Conservation (phyloP, 305 asterid species). For the Fraxinus greggii region DNA sequence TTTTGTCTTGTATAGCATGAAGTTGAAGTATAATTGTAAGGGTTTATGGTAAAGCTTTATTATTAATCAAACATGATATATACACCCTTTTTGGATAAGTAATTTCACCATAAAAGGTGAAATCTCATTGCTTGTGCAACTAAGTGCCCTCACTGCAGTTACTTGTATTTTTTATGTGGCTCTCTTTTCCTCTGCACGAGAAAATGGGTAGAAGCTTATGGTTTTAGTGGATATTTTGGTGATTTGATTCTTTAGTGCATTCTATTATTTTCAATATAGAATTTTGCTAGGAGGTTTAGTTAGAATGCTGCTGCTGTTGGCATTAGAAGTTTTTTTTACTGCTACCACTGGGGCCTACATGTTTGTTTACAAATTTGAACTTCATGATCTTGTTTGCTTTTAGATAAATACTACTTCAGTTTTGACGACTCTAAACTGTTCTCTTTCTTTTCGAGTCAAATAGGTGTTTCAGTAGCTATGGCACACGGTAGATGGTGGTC, state of each 20-base stretch:
- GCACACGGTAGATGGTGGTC: slow-evolving; percentile 10
- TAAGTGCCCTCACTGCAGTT: neutral
- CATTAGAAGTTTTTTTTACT: neutral
- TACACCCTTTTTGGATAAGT: slow-evolving; percentile 10
- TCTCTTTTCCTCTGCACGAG: neutral
- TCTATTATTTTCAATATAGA: neutral
- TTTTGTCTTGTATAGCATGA: neutral
- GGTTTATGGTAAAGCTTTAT: slow-evolving; percentile 6
- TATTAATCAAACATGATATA: neutral
- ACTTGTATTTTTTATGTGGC: neutral
- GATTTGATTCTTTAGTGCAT: slow-evolving; percentile 1
- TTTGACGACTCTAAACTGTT: neutral
- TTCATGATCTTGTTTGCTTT: neutral
- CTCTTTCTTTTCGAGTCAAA: neutral
- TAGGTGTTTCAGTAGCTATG: neutral
- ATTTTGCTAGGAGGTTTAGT: neutral
- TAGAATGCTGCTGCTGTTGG: neutral
- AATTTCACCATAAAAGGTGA: neutral
- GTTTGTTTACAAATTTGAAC: neutral
- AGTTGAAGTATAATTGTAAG: neutral
- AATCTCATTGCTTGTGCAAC: slow-evolving; percentile 10
- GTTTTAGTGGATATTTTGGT: neutral
- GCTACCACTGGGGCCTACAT: neutral
- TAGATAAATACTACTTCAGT: neutral
- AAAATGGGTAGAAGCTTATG: neutral